These are phyloP conservation scores for Acacia concinna DNA, from an alignment of 331 rosid species.

Conservation along the genomic window DNA sequence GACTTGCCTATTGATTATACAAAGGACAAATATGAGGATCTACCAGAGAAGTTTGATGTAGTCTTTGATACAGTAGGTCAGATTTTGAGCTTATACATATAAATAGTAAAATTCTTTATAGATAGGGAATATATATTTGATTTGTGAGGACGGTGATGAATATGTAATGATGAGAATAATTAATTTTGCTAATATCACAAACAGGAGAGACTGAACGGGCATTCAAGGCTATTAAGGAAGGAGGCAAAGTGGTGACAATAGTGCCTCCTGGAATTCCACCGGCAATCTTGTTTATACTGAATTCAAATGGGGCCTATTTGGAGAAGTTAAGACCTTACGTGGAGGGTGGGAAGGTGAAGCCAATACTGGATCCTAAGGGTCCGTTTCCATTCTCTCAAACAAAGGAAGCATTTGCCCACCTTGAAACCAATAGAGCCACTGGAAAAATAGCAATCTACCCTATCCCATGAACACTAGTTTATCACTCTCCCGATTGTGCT, in stretches of 20 bases:
- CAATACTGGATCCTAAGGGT: constrained; percentile 67
- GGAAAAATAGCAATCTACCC: constrained; percentile 52
- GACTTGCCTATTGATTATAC: neutral
- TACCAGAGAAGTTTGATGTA: neutral
- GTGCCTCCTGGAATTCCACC: constrained; percentile 33
- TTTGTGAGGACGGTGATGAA: neutral
- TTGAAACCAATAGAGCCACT: constrained; percentile 57
- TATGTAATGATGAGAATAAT: neutral
- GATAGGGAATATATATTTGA: neutral
- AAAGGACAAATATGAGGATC: neutral
- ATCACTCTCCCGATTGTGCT: too few species aligned
- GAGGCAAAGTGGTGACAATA: constrained; percentile 55
- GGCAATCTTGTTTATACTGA: constrained; percentile 30
- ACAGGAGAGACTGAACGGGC: constrained; percentile 49
- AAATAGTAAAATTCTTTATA: neutral
- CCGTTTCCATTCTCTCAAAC: constrained; percentile 60
- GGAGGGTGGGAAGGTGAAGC: constrained; percentile 74
- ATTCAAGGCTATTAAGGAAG: constrained; percentile 55
- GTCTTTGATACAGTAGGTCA: neutral
- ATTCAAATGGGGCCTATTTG: constrained; percentile 49
- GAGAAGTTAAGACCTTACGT: constrained; percentile 64
- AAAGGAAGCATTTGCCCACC: constrained; percentile 58
- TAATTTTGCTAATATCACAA: neutral
- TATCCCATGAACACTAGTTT: constrained; percentile 39
- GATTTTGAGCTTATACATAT: neutral